Evolutionary conservation across 768 basidiomycete species (phyloP).

Genomic region (Chiua virens): DNA sequence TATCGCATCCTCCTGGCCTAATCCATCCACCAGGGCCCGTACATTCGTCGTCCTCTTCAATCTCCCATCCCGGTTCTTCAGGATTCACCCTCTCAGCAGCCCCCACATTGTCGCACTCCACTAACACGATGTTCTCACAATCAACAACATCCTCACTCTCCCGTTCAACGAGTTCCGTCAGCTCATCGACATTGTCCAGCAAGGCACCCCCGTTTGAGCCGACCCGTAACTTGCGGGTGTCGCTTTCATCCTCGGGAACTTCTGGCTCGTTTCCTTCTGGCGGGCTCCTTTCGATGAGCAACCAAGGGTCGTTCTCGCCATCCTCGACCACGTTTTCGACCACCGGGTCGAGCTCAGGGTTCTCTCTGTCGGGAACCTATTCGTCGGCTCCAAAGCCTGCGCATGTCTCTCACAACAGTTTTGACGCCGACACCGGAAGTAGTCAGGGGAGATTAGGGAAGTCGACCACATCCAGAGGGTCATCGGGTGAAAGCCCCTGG

Average conservation of each 20-base stretch:
- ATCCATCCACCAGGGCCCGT: slow-evolving; percentile 9
- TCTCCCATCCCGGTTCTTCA: slow-evolving; percentile 16
- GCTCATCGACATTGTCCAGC: slow-evolving; percentile 48
- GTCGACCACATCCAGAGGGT: slow-evolving; percentile 11
- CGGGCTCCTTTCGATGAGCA: slow-evolving; percentile 9
- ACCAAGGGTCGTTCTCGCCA: slow-evolving; percentile 18
- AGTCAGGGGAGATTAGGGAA: slow-evolving; percentile 10
- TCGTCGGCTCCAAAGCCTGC: slow-evolving; percentile 14
- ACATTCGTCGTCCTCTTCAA: slow-evolving; percentile 15
- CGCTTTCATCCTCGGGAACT: slow-evolving; percentile 20
- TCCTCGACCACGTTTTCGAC: slow-evolving; percentile 13
- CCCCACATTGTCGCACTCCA: slow-evolving; percentile 12
- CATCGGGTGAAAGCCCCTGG: slow-evolving; percentile 17
- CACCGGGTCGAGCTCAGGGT: slow-evolving; percentile 8
- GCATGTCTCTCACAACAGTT: slow-evolving; percentile 5
- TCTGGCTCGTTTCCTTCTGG: slow-evolving; percentile 15
- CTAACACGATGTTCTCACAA: slow-evolving; percentile 17
- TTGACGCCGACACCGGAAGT: slow-evolving; percentile 7
- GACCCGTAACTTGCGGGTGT: slow-evolving; percentile 26
- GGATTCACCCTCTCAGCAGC: slow-evolving; percentile 10
- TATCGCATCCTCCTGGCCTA: slow-evolving; percentile 19
- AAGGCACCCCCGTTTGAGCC: slow-evolving; percentile 59
- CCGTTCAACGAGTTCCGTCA: slow-evolving; percentile 28
- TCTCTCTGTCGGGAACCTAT: slow-evolving; percentile 13
- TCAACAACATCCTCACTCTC: slow-evolving; percentile 25